A percentile compares a stretch with the other conserved stretches of the same genome.
Evolutionary conservation across 345 rosid genomes (phyloP).

Genomic region (Barbarea vulgaris): DNA sequence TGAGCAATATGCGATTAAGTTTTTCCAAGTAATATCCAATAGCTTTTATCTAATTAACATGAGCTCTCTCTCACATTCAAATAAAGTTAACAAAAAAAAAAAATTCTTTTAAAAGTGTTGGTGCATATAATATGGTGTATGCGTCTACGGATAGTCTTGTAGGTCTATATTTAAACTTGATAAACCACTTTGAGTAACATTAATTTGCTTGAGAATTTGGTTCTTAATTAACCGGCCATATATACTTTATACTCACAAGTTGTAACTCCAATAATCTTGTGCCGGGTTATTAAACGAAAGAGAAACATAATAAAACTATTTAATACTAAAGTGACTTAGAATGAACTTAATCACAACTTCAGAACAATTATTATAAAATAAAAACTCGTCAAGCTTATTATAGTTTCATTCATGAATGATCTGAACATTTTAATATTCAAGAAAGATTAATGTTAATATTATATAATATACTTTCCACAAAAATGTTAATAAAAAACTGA

Average conservation of each 20-base stretch:
- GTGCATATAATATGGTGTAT: neutral
- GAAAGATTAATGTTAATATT: neutral
- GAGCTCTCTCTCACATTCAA: neutral
- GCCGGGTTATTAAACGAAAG: neutral
- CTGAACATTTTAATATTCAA: neutral
- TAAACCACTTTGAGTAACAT: slow-evolving; percentile 10
- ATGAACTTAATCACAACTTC: neutral
- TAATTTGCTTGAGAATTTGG: neutral
- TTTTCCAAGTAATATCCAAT: neutral
- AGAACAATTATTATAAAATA: neutral
- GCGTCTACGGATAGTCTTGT: neutral
- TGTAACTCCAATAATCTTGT: neutral
- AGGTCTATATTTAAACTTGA: neutral
- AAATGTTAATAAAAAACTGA: neutral
- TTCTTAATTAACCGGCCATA: slow-evolving; percentile 15
- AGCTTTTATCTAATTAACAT: neutral
- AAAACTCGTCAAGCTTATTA: neutral
- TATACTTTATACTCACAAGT: neutral
- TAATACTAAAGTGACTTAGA: neutral
- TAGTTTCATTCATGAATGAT: neutral
- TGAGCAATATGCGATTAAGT: neutral
- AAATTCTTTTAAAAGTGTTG: neutral
- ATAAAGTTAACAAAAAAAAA: too few relatives aligned
- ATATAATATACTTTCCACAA: neutral
- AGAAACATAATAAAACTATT: neutral